These are phyloP conservation scores for Fusarium sulawesiense DNA, from an alignment of 2,329 filamentous ascomycete genomes.

Conservation along the genomic window DNA sequence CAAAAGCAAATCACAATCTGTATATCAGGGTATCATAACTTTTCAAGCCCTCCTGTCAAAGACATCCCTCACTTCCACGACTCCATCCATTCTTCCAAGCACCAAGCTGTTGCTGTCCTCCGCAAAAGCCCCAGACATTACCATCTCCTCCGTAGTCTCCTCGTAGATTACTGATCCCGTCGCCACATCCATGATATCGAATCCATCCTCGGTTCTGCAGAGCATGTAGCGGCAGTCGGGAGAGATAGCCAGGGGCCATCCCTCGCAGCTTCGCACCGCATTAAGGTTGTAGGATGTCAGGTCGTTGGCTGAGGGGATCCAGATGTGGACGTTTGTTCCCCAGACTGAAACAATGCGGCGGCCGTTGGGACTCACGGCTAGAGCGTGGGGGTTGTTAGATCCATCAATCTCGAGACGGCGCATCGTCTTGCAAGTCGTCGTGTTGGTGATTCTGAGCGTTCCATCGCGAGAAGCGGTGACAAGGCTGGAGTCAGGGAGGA, in stretches of 20 bases:
- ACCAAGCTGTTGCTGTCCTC: conserved; percentile 47
- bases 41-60: conserved; percentile 34
- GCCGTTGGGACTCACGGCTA: conserved; percentile 52
- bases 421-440: conserved; percentile 50
- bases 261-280: conserved; percentile 50
- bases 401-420: conserved; percentile 52
- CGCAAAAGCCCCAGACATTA: conserved; percentile 54
- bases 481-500: conserved; percentile 48
- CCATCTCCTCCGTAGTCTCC: conserved; percentile 38
- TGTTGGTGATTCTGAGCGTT: conserved; percentile 52
- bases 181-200: conserved; percentile 55
- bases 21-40: conserved; percentile 32
- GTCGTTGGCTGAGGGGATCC: conserved; percentile 50
- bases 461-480: conserved; percentile 55
- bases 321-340: conserved; percentile 54
- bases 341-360: conserved; percentile 53
- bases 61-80: conserved; percentile 51
- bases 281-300: conserved; percentile 53
- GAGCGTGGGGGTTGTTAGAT: conserved; percentile 47
- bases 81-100: conserved; percentile 51
- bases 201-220: conserved; percentile 56
- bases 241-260: conserved; percentile 56
- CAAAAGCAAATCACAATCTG: background rate
- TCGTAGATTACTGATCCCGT: conserved; percentile 51
- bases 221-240: conserved; percentile 53